phyloP scores from a whole-genome alignment of 768 basidiomycete species.

The Pleurotus giganteus region DNA sequence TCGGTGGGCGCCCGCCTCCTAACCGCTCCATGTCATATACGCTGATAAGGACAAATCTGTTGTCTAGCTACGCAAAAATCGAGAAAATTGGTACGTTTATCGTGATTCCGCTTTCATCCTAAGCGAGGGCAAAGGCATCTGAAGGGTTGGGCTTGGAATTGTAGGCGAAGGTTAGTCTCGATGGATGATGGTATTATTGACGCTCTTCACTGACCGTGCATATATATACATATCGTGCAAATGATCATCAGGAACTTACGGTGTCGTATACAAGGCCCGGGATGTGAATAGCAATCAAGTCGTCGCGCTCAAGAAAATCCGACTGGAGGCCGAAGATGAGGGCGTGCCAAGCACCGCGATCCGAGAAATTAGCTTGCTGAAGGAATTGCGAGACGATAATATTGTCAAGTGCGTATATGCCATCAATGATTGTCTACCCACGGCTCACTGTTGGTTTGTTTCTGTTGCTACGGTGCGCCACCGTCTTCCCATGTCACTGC shows the following conservation, averaged over 20 bases:
- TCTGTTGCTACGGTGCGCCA: background rate
- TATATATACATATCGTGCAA: conserved; percentile 11
- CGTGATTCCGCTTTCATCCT: conserved; percentile 3
- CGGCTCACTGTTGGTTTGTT: conserved; percentile 11
- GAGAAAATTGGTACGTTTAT: conserved; percentile 94
- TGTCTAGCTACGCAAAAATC: conserved; percentile 86
- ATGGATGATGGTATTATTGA: background rate
- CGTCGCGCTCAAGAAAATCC: conserved; percentile 98
- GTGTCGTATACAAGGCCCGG: conserved; percentile 96
- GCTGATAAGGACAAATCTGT: conserved; percentile 15
- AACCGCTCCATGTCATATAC: conserved; percentile 13
- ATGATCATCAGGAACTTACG: conserved; percentile 78
- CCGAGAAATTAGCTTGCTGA: conserved; percentile 94
- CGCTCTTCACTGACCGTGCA: conserved; percentile 14
- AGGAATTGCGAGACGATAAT: conserved; percentile 95
- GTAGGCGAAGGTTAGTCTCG: conserved; percentile 49
- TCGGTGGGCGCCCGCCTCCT: conserved; percentile 31
- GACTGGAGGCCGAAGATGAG: conserved; percentile 97
- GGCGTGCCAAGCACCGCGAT: conserved; percentile 98
- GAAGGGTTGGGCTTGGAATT: conserved; percentile 8
- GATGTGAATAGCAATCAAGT: conserved; percentile 77
- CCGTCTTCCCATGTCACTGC: background rate
- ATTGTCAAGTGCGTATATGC: conserved; percentile 73
- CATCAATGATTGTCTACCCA: conserved; percentile 5
- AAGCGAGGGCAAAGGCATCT: background rate